Conservation (phyloP, 306 rosid genomes). For the Geum urbanum region DNA sequence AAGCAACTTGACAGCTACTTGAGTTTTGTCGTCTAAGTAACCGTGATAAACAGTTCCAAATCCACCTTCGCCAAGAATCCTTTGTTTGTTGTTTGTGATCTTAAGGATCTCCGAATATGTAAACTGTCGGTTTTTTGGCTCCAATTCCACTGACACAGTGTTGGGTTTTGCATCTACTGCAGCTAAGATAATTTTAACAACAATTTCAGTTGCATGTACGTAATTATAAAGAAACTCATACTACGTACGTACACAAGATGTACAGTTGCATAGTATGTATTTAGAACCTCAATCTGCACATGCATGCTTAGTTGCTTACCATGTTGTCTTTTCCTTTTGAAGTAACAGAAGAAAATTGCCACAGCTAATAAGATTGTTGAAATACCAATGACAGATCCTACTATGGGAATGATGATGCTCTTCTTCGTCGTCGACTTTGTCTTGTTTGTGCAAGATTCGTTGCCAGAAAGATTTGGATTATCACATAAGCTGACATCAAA, state of each 20-base stretch:
- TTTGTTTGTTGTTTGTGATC: constrained; percentile 43
- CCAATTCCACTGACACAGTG: constrained; percentile 8
- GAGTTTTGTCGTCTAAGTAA: constrained; percentile 26
- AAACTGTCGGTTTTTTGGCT: constrained; percentile 29
- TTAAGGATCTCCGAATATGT: constrained; percentile 29
- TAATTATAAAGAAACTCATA: neutral
- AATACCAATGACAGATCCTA: neutral
- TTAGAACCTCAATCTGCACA: too few species aligned
- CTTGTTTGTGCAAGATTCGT: constrained; percentile 32
- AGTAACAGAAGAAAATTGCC: too few species aligned
- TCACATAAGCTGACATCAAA: constrained; percentile 26
- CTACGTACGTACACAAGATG: too few species aligned
- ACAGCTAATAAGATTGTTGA: neutral
- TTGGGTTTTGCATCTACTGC: neutral
- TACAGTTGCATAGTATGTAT: too few species aligned
- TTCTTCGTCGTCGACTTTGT: too few species aligned
- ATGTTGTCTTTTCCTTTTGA: constrained; percentile 14
- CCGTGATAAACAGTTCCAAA: constrained; percentile 49
- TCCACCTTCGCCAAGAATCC: constrained; percentile 45
- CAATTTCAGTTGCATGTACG: neutral
- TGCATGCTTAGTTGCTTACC: too few species aligned
- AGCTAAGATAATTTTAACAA: neutral
- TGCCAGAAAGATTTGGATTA: constrained; percentile 29
- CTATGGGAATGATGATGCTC: neutral
- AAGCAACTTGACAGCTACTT: constrained; percentile 57